phyloP scores from a whole-genome alignment of 345 rosid genomes.

The Geranium brycei region DNA sequence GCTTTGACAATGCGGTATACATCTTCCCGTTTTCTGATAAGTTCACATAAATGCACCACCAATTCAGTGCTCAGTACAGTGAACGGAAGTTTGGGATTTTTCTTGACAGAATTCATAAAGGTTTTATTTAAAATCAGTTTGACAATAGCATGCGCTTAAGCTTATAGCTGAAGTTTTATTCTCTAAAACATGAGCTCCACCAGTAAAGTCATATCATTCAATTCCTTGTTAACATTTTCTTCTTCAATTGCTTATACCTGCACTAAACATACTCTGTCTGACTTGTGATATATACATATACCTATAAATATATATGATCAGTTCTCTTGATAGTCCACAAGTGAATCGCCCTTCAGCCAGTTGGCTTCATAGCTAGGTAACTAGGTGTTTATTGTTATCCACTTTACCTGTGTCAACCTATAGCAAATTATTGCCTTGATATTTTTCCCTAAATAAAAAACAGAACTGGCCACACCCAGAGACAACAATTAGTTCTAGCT shows the following conservation, averaged over 20 bases:
- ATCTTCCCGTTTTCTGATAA: slow-evolving; percentile 70
- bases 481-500: neutral
- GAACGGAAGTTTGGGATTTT: neutral
- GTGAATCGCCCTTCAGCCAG: neutral
- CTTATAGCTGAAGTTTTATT: too few species aligned
- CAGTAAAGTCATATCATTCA: neutral
- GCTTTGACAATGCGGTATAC: slow-evolving; percentile 60
- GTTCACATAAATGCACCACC: slow-evolving; percentile 25
- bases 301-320: neutral
- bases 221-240: too few species aligned
- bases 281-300: too few species aligned
- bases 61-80: slow-evolving; percentile 13
- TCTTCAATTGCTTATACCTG: neutral
- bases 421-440: neutral
- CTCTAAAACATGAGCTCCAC: neutral
- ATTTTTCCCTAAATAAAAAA: neutral
- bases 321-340: neutral
- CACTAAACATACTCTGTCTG: neutral
- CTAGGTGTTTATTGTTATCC: neutral
- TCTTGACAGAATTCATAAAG: neutral
- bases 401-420: neutral
- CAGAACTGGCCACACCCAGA: neutral
- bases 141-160: too few species aligned
- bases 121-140: neutral
- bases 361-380: neutral